Evolutionary conservation across 1,284 basidiomycete genomes (phyloP), one percentile per base, ranked within the genome.

Genomic region (Ceratobasidium sp.): DNA sequence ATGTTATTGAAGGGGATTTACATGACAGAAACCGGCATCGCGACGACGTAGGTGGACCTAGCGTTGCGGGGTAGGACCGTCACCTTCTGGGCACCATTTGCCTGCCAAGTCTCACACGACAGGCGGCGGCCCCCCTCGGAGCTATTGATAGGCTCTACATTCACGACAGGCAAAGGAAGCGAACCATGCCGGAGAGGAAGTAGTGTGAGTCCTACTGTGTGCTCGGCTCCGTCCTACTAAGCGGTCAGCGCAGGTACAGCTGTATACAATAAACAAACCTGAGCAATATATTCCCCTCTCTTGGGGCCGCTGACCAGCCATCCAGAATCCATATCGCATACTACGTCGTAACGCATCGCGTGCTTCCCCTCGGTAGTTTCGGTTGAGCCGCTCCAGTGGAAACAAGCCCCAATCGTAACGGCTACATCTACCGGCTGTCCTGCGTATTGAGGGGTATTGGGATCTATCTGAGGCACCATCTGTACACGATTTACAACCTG

Each of bases 241-340:
- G 17, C 7, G 7, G 19, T 69, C 8, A 63, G 24, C 19, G n/a
- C 19, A 41, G 74, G 47, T 33, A 48, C 19, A 7, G n/a, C 6
- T 54, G 19, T 59, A 72, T 57, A 69, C 78, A 71, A 72, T 45
- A 29, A 48, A 75, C 86, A 75, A 78, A 92, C 93, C 82, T 83
- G 86, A 11, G 91, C 93, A 31, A 86, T 77, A 78, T 94, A 94
- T 78, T 93, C 91, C 0, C 93, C 94, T 63, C 90, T 87, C 81
- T 93, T 94, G 53, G 87, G 86, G 11, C 94, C 94, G 77, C 92
- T 93, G 15, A 96, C 88, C 1, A 95, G 84, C 94, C 94, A 96
- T 78, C 94, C 93, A 62, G 87, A 88, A 15, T 89, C 86, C 81
- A 89, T 86, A 77, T 94, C 92, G 76, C 93, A 90, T 9, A 73